Evolutionary conservation across 2,329 filamentous ascomycete species (phyloP), one percentile per base, ranked within the genome.

Genomic region (Trichoderma lentiforme): DNA sequence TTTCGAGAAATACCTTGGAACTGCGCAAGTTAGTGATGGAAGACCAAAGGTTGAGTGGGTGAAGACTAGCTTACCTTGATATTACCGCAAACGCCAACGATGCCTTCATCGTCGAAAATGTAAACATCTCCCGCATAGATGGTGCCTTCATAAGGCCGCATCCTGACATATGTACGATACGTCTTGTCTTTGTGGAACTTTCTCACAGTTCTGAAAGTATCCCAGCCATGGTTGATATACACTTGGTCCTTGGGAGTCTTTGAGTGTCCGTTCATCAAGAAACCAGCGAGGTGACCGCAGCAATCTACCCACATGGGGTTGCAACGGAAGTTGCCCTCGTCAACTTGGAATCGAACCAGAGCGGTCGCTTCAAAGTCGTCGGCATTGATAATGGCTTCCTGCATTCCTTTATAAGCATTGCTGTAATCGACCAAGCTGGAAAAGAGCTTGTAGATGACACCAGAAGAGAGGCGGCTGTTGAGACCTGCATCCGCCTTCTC

Each of bases 151-250:
- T 86, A 79, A 12, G 83, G 84, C 76, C 88, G 86, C 87, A 89
- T 89, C 72, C 84, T 84, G 73, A 88, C 85, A 79, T 89, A 89
- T 12, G 84, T 84, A 74, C 84, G 83, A 76, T 89, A 89, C 6
- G 51, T 63, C 34, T 57, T 53, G 26, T 71, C 69, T 34, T 71
- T 64, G 34, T 34, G 14, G 34, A 71, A 71, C 4, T 65, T 63
- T 14, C n/a, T 71, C 3, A 64, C 60, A 4, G 47, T 36, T 26
- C 61, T 71, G 32, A 71, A 63, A 12, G 69, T 65, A 8, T 71
- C 36, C 87, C 87, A 89, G 57, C 87, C 87, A 76, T 88, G 87
- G 24, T 86, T 87, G 74, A 89, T 87, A 78, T 83, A 89, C 61
- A 88, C 85, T 72, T 86, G 82, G 75, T 88, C 87, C 9, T 85